Conservation (phyloP, 2,329 filamentous ascomycete species). For the Penicillium brevicompactum region DNA sequence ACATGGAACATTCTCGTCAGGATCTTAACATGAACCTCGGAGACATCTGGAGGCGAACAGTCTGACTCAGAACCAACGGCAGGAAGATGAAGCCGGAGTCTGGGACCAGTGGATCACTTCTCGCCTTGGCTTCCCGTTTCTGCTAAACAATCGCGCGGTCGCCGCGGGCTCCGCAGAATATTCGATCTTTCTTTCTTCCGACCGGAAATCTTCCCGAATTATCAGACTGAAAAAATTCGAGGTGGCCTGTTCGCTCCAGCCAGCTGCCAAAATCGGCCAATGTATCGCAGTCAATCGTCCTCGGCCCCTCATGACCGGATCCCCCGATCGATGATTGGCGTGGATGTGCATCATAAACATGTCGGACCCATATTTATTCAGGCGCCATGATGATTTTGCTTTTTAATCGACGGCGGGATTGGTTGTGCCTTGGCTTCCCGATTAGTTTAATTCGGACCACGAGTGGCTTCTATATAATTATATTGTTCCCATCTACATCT, state of each 20-base stretch:
- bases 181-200: neutral
- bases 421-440: conserved; percentile 20
- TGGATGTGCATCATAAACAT: neutral
- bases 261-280: conserved; percentile 21
- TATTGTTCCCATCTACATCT: neutral
- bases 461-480: conserved; percentile 3
- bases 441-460: neutral
- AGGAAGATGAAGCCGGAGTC: neutral
- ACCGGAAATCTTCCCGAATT: neutral
- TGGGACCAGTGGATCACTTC: conserved; percentile 3
- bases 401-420: neutral
- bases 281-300: conserved; percentile 7
- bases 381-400: neutral
- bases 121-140: conserved; percentile 29
- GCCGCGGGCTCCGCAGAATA: conserved; percentile 14
- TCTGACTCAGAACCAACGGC: neutral
- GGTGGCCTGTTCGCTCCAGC: conserved; percentile 11
- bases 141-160: conserved; percentile 13
- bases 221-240: neutral
- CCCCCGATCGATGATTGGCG: conserved; percentile 5
- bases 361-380: neutral
- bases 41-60: neutral
- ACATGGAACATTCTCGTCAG: neutral
- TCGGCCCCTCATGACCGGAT: conserved; percentile 3
- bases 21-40: neutral